Base-by-base conservation (phyloP, 1,139 yeast species). In the Candida glucosophila region DNA sequence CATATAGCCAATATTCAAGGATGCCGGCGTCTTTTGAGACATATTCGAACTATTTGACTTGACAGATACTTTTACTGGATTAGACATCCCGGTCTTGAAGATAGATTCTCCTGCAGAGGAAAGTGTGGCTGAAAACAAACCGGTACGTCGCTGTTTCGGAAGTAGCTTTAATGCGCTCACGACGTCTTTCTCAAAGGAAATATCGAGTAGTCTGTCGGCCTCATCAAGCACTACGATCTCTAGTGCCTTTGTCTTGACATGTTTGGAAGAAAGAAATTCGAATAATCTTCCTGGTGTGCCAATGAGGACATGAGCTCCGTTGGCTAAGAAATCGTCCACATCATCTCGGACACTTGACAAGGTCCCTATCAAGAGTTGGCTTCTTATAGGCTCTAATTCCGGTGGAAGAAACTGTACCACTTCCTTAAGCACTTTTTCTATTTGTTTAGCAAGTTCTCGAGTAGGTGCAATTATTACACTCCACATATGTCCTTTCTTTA, bases 201-300 rank as follows among this genome's bases (percentile, higher is more conserved):
- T 52, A 49, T 88, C 97, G 20, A 90, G 59, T 24, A 90, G 61
- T 37, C 85, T 73, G 46, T 90, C 98, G 3, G 97, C 98, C 52
- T 90, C 98, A 51, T 90, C 98, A 27, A 90, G 54, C 6, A 92
- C 77, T 12, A 80, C 68, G 22, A 81, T 71, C 40, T 85, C 95
- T 27, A 86, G 66, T 4, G 78, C 65, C 8, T 53, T 55, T 0
- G 78, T 64, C 36, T 72, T 70, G 2, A 78, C 73, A 12, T 51
- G 41, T 17, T 54, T 53, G 4, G 67, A 59, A 1, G 70, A 53
- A 17, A 90, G 47, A 39, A 92, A 77, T 35, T 90, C 96, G 14
- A 79, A 52, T 20, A 85, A 49, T 43, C 98, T 68, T 3, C 98
- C 98, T 0, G 98, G 98, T 0, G 98, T 90, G 2, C 94, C 96